Percentiles rank a stretch among this genome's conserved stretches.
Conservation (phyloP, 306 rosid species). For the Pachyrhizus erosus region DNA sequence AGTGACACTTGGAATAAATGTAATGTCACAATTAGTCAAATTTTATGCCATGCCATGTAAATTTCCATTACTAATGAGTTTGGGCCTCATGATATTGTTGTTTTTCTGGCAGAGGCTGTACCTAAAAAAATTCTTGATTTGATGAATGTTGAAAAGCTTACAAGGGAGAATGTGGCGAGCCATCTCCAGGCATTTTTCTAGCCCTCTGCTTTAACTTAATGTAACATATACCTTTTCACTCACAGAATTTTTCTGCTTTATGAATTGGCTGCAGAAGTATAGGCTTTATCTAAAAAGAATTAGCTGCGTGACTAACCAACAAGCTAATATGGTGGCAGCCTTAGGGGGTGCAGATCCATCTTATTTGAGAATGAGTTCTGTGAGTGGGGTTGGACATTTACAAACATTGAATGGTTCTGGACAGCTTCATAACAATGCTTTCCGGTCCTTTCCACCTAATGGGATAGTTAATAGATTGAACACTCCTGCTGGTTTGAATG, state of each 20-base stretch:
- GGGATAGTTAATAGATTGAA: conserved; percentile 83
- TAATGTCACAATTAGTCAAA: conserved; percentile 5
- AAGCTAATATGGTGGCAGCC: conserved; percentile 90
- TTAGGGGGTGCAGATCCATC: conserved; percentile 80
- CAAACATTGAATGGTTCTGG: conserved; percentile 61
- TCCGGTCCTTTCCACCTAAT: conserved; percentile 66
- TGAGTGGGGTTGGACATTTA: conserved; percentile 64
- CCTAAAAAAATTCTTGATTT: conserved; percentile 92
- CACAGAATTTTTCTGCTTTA: conserved; percentile 27
- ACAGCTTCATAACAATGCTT: conserved; percentile 65
- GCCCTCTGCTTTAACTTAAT: conserved; percentile 29
- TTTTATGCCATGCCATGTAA: conserved; percentile 6
- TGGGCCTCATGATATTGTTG: conserved; percentile 24
- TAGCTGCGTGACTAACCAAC: conserved; percentile 87
- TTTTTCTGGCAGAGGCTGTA: conserved; percentile 84
- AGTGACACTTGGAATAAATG: conserved; percentile 1
- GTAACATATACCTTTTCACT: conserved; percentile 27
- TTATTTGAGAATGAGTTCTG: conserved; percentile 66
- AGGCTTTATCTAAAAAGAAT: conserved; percentile 92
- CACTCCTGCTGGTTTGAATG: conserved; percentile 66
- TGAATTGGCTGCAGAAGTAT: conserved; percentile 77
- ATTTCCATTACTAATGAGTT: conserved; percentile 10
- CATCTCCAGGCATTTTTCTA: conserved; percentile 85
- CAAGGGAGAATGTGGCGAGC: conserved; percentile 97
- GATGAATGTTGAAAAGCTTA: conserved; percentile 96